Base-by-base conservation (phyloP, 2,329 filamentous ascomycete species). In the Periglandula ipomoeae region DNA sequence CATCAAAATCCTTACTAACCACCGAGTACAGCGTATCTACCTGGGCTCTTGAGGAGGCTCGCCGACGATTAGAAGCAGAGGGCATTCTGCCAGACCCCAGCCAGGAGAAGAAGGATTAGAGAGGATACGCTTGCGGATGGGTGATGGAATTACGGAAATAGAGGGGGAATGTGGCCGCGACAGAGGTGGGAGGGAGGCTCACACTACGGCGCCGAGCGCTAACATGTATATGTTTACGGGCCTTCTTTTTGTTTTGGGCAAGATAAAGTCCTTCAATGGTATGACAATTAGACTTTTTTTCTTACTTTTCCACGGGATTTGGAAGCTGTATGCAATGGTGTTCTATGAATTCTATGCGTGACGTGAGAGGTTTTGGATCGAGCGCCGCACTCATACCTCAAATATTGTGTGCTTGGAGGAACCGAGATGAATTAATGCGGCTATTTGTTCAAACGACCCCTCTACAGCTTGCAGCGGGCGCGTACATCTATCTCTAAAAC, bases 11-110 rank as follows among this genome's bases (percentile, higher is more conserved):
- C n/a, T n/a, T n/a, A n/a, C n/a, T n/a, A n/a, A n/a, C n/a, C 15
- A 13, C 10, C 26, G 20, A 8, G 23, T 40, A 17, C 32, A 98
- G 93, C 69, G 96, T 98, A 81, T 93, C 97, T 76, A 97, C 91
- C 48, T 98, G 93, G 93, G 93, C 93, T 54, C 82, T 98, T 39
- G 93, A 98, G 72, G 93, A 98, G 74, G 93, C 93, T 47, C 81
- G 93, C 64, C 81, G 93, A 74, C 81, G 93, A 74, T 82, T 98
- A 78, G 93, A 98, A 74, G 86, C 83, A 52, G 93, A 98, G 75
- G 93, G 93, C 52, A 90, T 97, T 64, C 72, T 97, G 63, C 81
- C 87, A 63, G 91, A 96, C 62, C 71, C 49, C 69, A 73, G 57
- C 40, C 41, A 78, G 50, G 76, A 82, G 67, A 78, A 79, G 72